These are phyloP conservation scores for Irineochytrium annulatum DNA, from an alignment of 192 early-diverging fungal genomes.

Conservation along the genomic window DNA sequence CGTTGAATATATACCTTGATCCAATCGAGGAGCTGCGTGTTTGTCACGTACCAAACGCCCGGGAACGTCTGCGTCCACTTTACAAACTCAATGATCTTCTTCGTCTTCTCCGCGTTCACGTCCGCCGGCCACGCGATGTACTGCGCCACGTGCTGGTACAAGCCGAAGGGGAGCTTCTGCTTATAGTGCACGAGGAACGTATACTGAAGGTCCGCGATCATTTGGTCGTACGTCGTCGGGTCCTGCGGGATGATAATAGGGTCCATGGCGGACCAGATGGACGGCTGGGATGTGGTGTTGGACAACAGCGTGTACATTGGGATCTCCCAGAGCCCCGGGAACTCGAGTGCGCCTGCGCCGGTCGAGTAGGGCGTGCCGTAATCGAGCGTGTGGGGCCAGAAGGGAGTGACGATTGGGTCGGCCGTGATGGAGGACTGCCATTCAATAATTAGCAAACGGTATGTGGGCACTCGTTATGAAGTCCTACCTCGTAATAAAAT, in stretches of 20 bases:
- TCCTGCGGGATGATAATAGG: conserved; percentile 11
- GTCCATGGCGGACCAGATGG: conserved; percentile 28
- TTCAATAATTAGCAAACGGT: conserved; percentile 6
- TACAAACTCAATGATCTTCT: conserved; percentile 17
- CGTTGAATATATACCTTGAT: too few species aligned
- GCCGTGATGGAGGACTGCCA: conserved; percentile 28
- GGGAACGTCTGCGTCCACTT: conserved; percentile 21
- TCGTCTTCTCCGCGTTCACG: neutral
- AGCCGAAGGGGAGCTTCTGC: conserved; percentile 26
- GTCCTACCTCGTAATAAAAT: too few species aligned
- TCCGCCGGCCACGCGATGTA: neutral
- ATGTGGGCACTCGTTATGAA: too few species aligned
- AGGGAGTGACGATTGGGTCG: neutral
- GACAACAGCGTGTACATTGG: conserved; percentile 29
- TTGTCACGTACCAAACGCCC: conserved; percentile 30
- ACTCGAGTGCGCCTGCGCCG: conserved; percentile 3
- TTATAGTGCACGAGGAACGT: conserved; percentile 32
- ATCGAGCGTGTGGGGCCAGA: conserved; percentile 34
- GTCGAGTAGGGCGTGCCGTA: conserved; percentile 17
- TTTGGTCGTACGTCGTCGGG: conserved; percentile 17
- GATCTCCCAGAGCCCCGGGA: conserved; percentile 37
- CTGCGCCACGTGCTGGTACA: conserved; percentile 33
- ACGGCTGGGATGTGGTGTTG: conserved; percentile 1
- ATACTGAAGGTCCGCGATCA: conserved; percentile 13
- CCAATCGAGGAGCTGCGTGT: conserved; percentile 36